Conservation (phyloP, 768 basidiomycete species). For the Serendipita indica region DNA sequence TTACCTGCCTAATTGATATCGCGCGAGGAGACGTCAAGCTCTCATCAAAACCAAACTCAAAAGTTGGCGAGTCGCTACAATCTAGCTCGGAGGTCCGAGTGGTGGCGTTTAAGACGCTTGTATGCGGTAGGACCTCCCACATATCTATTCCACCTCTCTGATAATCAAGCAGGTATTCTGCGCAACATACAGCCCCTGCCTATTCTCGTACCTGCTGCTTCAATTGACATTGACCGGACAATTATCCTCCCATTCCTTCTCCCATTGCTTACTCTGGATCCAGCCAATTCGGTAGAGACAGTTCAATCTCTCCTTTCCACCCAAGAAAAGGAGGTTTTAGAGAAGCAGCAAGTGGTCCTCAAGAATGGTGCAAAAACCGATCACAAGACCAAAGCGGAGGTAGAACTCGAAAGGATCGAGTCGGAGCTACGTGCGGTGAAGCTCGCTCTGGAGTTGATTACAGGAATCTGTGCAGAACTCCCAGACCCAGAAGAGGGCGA, state of each 20-base stretch:
- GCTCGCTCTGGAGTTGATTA: slow-evolving; percentile 76
- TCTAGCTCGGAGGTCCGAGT: slow-evolving; percentile 31
- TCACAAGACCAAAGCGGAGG: slow-evolving; percentile 51
- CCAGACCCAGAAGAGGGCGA: slow-evolving; percentile 47
- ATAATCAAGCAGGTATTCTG: slow-evolving; percentile 41
- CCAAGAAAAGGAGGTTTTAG: slow-evolving; percentile 35
- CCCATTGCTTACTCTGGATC: slow-evolving; percentile 37
- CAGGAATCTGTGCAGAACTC: slow-evolving; percentile 73
- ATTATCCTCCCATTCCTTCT: slow-evolving; percentile 55
- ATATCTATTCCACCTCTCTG: neutral
- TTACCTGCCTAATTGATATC: slow-evolving; percentile 50
- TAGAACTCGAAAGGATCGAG: slow-evolving; percentile 63
- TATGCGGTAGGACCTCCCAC: slow-evolving; percentile 41
- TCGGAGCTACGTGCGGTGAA: slow-evolving; percentile 54
- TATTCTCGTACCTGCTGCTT: slow-evolving; percentile 44
- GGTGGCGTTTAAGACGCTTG: slow-evolving; percentile 46
- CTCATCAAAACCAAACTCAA: neutral
- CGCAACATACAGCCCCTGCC: slow-evolving; percentile 65
- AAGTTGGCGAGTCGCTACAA: neutral
- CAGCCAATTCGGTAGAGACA: neutral
- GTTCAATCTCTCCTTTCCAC: neutral
- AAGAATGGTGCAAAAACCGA: slow-evolving; percentile 61
- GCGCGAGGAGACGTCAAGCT: slow-evolving; percentile 21
- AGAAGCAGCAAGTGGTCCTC: slow-evolving; percentile 40
- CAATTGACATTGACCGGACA: slow-evolving; percentile 54